These are phyloP conservation scores for Podila horticola DNA, from an alignment of 192 early-diverging fungal genomes.

Conservation along the genomic window DNA sequence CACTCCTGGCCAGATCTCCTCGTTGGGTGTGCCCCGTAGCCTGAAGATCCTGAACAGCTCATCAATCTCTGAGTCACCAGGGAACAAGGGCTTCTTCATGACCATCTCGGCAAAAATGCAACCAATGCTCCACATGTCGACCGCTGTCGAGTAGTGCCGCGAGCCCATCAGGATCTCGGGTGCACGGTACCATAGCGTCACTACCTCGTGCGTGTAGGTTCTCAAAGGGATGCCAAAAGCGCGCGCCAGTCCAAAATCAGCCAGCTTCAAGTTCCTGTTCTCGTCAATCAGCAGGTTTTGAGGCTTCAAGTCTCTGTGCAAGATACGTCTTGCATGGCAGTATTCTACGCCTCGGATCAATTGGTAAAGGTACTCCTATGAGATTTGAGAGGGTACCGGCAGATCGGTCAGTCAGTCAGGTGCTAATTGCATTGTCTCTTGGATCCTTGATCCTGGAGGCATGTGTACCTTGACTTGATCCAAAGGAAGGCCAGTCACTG, in stretches of 20 bases:
- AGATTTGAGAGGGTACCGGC: too few relatives aligned
- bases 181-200: conserved; percentile 95
- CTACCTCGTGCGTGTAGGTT: conserved; percentile 97
- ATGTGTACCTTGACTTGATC: conserved; percentile 48
- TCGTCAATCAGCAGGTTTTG: conserved; percentile 97
- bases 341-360: conserved; percentile 89
- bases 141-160: conserved; percentile 88
- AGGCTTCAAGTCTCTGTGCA: conserved; percentile 98
- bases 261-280: conserved; percentile 88
- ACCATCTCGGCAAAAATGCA: conserved; percentile 99
- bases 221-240: conserved; percentile 93
- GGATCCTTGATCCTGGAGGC: not conserved
- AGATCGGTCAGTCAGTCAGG: too few relatives aligned
- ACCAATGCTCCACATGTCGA: conserved; percentile 98
- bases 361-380: conserved; percentile 92
- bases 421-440: not conserved
- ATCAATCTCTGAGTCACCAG: conserved; percentile 77
- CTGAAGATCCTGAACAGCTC: conserved; percentile 68
- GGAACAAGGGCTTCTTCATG: conserved; percentile 81
- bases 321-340: conserved; percentile 91
- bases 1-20: conserved; percentile 71
- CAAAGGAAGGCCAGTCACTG: conserved; percentile 28
- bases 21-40: conserved; percentile 77
- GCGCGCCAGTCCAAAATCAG: conserved; percentile 97
- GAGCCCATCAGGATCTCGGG: conserved; percentile 96